phyloP scores from a whole-genome alignment of 2,329 filamentous ascomycete genomes.

The Mycogone perniciosa region DNA sequence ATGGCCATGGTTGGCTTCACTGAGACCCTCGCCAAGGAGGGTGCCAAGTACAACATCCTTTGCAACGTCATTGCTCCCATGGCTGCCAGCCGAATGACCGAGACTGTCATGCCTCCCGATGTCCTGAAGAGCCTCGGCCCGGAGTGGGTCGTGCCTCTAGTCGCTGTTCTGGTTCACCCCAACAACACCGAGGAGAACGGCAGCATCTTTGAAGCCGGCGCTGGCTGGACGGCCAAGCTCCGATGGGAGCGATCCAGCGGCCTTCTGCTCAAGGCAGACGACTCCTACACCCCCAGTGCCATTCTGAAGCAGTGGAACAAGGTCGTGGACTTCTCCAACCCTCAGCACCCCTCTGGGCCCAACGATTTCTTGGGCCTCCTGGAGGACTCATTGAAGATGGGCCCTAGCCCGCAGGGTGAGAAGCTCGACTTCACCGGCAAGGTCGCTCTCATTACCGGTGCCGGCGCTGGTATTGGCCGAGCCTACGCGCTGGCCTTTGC shows the following conservation, averaged over 20 bases:
- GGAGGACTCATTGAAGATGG: constrained; percentile 74
- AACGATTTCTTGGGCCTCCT: constrained; percentile 84
- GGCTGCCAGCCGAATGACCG: constrained; percentile 92
- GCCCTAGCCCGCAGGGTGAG: constrained; percentile 64
- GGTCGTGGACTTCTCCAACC: constrained; percentile 73
- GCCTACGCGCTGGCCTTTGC: constrained; percentile 84
- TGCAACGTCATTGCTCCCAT: constrained; percentile 93
- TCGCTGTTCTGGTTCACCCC: constrained; percentile 81
- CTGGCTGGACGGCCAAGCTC: constrained; percentile 85
- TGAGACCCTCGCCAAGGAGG: constrained; percentile 96
- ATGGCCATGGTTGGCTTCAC: constrained; percentile 93
- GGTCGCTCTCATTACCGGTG: constrained; percentile 82
- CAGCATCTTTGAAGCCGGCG: constrained; percentile 87
- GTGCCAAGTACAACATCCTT: constrained; percentile 94
- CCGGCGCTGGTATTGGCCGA: constrained; percentile 84
- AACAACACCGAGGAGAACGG: constrained; percentile 79
- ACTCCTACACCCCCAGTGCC: constrained; percentile 79
- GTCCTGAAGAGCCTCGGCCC: constrained; percentile 79
- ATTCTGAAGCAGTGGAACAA: constrained; percentile 85
- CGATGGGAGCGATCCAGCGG: constrained; percentile 92
- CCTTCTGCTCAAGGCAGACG: constrained; percentile 82
- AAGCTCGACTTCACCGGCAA: constrained; percentile 76
- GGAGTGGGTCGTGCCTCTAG: constrained; percentile 90
- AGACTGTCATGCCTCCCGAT: constrained; percentile 93
- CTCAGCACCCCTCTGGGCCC: constrained; percentile 75